These are phyloP conservation scores for Plenodomus biglobosus DNA, from an alignment of 2,329 filamentous ascomycete species.

Conservation along the genomic window DNA sequence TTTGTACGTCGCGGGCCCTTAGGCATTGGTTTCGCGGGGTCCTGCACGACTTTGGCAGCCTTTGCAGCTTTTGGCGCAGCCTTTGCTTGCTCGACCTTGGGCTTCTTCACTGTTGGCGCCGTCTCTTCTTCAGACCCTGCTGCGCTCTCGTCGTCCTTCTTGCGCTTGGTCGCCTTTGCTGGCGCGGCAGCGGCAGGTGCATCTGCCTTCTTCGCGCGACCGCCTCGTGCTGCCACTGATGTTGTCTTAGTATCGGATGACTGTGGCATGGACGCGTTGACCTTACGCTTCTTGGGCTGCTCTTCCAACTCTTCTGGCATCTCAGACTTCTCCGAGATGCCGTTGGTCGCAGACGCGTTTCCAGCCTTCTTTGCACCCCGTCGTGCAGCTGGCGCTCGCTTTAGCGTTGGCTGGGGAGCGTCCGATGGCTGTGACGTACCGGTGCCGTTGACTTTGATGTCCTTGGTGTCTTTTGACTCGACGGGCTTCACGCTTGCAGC, in stretches of 20 bases:
- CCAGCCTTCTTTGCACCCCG: conserved; percentile 32
- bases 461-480: conserved; percentile 28
- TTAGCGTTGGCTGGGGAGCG: conserved; percentile 17
- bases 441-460: conserved; percentile 35
- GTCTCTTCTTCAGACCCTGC: conserved; percentile 19
- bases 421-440: conserved; percentile 26
- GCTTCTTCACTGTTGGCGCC: conserved; percentile 28
- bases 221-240: conserved; percentile 18
- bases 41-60: conserved; percentile 7
- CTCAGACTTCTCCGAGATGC: conserved; percentile 8
- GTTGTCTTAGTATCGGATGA: conserved; percentile 9
- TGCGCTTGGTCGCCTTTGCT: conserved; percentile 31
- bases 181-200: conserved; percentile 19
- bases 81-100: conserved; percentile 22
- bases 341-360: conserved; percentile 15
- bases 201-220: conserved; percentile 33
- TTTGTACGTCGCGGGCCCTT: conserved; percentile 37
- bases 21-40: conserved; percentile 23
- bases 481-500: conserved; percentile 31
- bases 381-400: conserved; percentile 14
- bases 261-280: conserved; percentile 10
- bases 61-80: conserved; percentile 11
- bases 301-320: conserved; percentile 3
- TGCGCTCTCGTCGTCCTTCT: conserved; percentile 33
- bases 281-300: conserved; percentile 16